Conservation (phyloP, 768 basidiomycete species). For the Russula foetens region DNA sequence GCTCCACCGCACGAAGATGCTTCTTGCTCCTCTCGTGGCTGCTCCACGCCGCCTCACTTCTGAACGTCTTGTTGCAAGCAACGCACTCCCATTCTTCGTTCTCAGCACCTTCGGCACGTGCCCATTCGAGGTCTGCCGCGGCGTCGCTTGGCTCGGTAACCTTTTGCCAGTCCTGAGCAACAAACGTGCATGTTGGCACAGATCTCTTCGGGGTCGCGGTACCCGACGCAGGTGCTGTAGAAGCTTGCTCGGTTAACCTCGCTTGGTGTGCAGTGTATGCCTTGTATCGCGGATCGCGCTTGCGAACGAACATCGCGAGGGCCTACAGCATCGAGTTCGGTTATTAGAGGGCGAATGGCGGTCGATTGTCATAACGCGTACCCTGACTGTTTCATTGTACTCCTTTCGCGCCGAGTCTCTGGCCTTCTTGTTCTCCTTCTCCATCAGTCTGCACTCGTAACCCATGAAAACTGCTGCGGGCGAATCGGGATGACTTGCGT, state of each 20-base stretch:
- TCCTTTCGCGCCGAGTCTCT: slow-evolving; percentile 82
- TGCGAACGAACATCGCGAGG: slow-evolving; percentile 66
- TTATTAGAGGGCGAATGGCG: neutral
- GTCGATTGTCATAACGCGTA: slow-evolving; percentile 30
- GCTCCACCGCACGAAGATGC: slow-evolving; percentile 82
- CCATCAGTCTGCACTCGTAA: slow-evolving; percentile 66
- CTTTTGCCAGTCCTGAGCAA: slow-evolving; percentile 91
- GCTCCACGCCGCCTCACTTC: slow-evolving; percentile 89
- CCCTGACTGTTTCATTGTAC: slow-evolving; percentile 87
- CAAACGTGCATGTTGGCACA: slow-evolving; percentile 37
- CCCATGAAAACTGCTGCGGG: neutral
- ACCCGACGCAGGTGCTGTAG: slow-evolving; percentile 16
- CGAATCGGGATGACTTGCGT: neutral
- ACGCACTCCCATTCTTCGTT: slow-evolving; percentile 90
- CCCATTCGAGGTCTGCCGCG: slow-evolving; percentile 68
- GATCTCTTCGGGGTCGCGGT: slow-evolving; percentile 29
- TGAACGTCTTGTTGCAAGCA: slow-evolving; percentile 84
- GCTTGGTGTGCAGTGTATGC: slow-evolving; percentile 43
- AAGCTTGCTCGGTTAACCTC: slow-evolving; percentile 29
- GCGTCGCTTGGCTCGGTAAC: slow-evolving; percentile 33
- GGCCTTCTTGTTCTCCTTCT: slow-evolving; percentile 91
- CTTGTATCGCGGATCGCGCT: slow-evolving; percentile 87
- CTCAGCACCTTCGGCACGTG: slow-evolving; percentile 58
- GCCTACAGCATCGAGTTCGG: slow-evolving; percentile 38
- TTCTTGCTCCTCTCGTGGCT: slow-evolving; percentile 96